Evolutionary conservation across 2,329 filamentous ascomycete genomes (phyloP), one percentile per base, ranked within the genome.

Genomic region (Botrytis sinoallii): DNA sequence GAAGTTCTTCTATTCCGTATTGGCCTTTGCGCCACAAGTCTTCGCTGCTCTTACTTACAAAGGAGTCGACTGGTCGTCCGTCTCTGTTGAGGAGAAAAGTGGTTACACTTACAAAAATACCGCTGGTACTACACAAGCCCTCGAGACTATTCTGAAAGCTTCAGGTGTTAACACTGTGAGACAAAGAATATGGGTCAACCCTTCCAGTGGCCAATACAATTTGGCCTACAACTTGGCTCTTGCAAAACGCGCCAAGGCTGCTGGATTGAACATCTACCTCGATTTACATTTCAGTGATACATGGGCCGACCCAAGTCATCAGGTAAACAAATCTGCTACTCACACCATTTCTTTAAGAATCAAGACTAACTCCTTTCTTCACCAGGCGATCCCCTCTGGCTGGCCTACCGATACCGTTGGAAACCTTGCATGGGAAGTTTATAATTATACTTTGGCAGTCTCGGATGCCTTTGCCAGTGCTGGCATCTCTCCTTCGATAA

Each of bases 181-280:
- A 29, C 91, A 93, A 80, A 86, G 92, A 40, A 82, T 93, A 61
- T 93, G 91, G 91, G 91, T 93, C 38, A 91, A 91, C 77, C 88
- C 89, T 0, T 83, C 86, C 18, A 86, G 88, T 76, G 89, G 90
- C 64, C 85, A 86, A 77, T 93, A 93, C 81, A 87, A 91, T 81
- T 84, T 93, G 60, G 88, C 88, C 74, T 93, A 93, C 82, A 93
- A 93, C 79, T 80, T 94, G 75, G 83, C 87, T 72, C 85, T 93
- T n/a, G 91, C 89, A 5, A 87, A 87, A 80, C 86, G 91, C 69
- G 90, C 90, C 4, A 86, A 89, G 77, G 87, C 88, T 3, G 89
- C 87, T 0, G 91, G 91, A 0, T 80, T 93, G 71, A 84, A 84
- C 40, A 79, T 83, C 10, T 88, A 87, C 77, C 82, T 93, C 29